Evolutionary conservation across 2,329 filamentous ascomycete genomes (phyloP).

Genomic region (Ophiostoma sp.): DNA sequence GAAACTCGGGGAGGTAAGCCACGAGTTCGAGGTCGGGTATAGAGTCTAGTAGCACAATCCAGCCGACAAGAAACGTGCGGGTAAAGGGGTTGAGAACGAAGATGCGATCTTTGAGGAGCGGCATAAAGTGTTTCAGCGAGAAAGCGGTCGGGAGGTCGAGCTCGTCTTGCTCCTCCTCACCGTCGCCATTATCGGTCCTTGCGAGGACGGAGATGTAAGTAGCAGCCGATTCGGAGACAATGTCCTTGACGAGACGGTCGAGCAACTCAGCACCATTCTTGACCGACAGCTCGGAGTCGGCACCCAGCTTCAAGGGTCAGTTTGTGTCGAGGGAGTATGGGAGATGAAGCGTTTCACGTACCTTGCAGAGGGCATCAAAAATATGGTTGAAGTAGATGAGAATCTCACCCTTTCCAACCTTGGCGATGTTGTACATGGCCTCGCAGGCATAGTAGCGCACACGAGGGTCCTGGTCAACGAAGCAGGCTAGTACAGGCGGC

Average conservation of each 20-base stretch:
- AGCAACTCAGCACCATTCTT: conserved; percentile 96
- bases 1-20: conserved; percentile 83
- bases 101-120: conserved; percentile 87
- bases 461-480: conserved; percentile 94
- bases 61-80: conserved; percentile 88
- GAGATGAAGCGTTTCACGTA: conserved; percentile 33
- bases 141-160: conserved; percentile 72
- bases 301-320: conserved; percentile 57
- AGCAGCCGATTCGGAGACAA: conserved; percentile 88
- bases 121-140: conserved; percentile 84
- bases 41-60: conserved; percentile 90
- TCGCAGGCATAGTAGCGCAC: conserved; percentile 98
- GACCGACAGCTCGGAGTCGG: conserved; percentile 91
- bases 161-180: conserved; percentile 38
- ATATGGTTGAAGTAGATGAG: conserved; percentile 97
- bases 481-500: conserved; percentile 92
- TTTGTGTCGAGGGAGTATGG: neutral
- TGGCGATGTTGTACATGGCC: conserved; percentile 99
- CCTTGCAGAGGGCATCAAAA: conserved; percentile 95
- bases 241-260: conserved; percentile 91
- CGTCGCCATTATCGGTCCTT: conserved; percentile 40
- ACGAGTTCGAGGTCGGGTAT: conserved; percentile 96
- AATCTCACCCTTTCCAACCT: conserved; percentile 97
- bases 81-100: conserved; percentile 93
- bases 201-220: conserved; percentile 90